Evolutionary conservation across 163 green algal species (phyloP).

Genomic region (Scenedesmus sp.): DNA sequence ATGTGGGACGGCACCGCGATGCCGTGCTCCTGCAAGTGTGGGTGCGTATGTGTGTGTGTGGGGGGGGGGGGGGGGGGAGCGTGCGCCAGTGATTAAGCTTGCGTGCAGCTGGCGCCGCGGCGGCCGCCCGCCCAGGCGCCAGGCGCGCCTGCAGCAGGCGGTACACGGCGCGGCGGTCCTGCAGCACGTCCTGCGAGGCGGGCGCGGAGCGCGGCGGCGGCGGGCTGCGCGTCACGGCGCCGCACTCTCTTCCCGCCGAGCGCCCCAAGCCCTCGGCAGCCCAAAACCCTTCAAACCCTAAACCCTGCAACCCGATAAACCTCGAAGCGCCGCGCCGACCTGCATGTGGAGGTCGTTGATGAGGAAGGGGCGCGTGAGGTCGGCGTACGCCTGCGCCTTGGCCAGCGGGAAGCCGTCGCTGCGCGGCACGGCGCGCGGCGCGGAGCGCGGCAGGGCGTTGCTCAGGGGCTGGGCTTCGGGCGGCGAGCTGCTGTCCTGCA

Average conservation of each 20-base stretch:
- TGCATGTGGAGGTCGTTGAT: constrained; percentile 91
- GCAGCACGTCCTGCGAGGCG: constrained; percentile 81
- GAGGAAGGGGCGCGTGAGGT: constrained; percentile 86
- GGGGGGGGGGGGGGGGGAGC: too few relatives aligned
- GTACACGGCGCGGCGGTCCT: constrained; percentile 92
- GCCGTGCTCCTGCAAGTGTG: constrained; percentile 37
- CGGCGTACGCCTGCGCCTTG: constrained; percentile 76
- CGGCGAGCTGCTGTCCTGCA: background rate
- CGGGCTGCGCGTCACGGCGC: background rate
- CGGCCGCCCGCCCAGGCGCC: too few relatives aligned
- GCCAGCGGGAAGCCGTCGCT: constrained; percentile 91
- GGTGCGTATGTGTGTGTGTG: too few relatives aligned
- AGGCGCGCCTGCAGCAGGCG: constrained; percentile 52
- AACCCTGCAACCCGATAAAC: too few relatives aligned
- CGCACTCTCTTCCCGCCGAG: too few relatives aligned
- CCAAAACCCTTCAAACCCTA: background rate
- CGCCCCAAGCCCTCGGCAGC: too few relatives aligned
- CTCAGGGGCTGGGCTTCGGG: too few relatives aligned
- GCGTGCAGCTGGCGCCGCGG: too few relatives aligned
- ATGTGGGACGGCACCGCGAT: constrained; percentile 94
- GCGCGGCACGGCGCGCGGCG: too few relatives aligned
- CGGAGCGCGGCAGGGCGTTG: too few relatives aligned
- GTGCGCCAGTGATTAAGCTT: too few relatives aligned
- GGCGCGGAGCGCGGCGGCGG: background rate
- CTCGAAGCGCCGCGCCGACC: too few relatives aligned